Base-by-base conservation (phyloP, 257 asterid species). In the Jacaranda mimosifolia region DNA sequence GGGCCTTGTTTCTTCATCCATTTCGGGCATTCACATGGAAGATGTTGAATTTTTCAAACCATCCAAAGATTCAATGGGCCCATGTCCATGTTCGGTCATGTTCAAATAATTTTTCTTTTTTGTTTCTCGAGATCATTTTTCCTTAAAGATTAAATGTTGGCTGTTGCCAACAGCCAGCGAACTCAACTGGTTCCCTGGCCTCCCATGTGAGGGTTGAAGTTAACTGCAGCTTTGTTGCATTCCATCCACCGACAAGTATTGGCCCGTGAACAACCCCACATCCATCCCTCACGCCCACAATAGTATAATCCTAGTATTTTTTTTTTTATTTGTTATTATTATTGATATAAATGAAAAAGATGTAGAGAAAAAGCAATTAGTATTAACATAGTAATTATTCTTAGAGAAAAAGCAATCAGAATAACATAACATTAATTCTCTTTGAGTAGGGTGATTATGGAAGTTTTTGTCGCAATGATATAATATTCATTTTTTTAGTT, bases 181-280 rank as follows among this genome's bases (percentile, higher is more conserved):
- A 53, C 72, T 73, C 60, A 48, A 68, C 14, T 74, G 60, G 72
- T 4, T 40, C 58, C 9, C 11, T 6, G 56, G 75, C 62, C 42
- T 74, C 1, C 75, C 87, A 81, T 76, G 88, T 85, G 86, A 81
- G 70, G 35, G 32, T 51, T 65, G 79, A 74, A 77, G 17, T 40
- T 26, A 56, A 63, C 64, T 35, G 52, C 79, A 83, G n/a, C 77
- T 77, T 74, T 67, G 78, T 64, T 76, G 77, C 77, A 58, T 78
- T 52, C 53, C 73, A 77, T 78, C 74, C 55, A 21, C 79, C 70
- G 78, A 72, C 84, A 59, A 45, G 70, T 35, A 18, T 63, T 65
- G 56, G 60, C 78, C 66, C 53, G 39, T 76, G 7, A 76, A 53
- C 58, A 26, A 12, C 68, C 51, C 53, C 38, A 42, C 68, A 38